Percentiles rank a stretch among this genome's conserved stretches.
phyloP scores from a whole-genome alignment of 805 yeast species.

The Hanseniaspora guilliermondii region DNA sequence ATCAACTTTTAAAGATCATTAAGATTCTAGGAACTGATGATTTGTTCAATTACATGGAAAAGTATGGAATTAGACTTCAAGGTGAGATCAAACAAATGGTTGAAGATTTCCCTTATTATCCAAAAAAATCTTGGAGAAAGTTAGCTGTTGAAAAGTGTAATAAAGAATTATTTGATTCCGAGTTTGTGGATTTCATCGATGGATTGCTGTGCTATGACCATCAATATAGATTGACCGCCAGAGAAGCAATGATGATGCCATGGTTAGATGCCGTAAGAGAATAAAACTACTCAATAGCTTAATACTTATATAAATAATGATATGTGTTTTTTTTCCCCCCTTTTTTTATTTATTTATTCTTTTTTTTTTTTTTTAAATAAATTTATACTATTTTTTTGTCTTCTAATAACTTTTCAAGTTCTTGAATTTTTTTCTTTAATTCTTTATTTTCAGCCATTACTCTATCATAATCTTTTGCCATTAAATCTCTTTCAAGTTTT shows the following conservation, averaged over 20 bases:
- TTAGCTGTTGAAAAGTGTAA: conserved; percentile 57
- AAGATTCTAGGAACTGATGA: conserved; percentile 80
- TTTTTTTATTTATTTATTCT: not conserved
- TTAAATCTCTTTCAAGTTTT: conserved; percentile 54
- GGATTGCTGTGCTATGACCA: conserved; percentile 74
- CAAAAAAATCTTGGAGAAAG: conserved; percentile 75
- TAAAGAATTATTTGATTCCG: conserved; percentile 48
- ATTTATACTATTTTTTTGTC: not conserved
- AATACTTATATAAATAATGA: not conserved
- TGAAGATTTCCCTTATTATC: conserved; percentile 37
- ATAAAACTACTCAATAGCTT: not conserved
- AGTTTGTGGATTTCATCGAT: conserved; percentile 71
- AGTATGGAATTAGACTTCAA: conserved; percentile 60
- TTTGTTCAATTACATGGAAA: conserved; percentile 51
- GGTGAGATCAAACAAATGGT: conserved; percentile 62
- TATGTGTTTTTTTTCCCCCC: no score
- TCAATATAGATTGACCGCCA: conserved; percentile 75
- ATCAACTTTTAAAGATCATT: conserved; percentile 81
- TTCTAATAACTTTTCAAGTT: not conserved
- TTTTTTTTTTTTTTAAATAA: not conserved
- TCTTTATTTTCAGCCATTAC: conserved; percentile 34
- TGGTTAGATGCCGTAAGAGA: conserved; percentile 25
- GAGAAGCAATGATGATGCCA: conserved; percentile 70
- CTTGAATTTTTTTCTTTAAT: conserved; percentile 28
- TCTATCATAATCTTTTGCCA: conserved; percentile 47